A percentile compares a stretch with the other conserved stretches of the same genome.
phyloP scores from a whole-genome alignment of 169 alveolate genomes.

The Theileria luwenshuni region DNA sequence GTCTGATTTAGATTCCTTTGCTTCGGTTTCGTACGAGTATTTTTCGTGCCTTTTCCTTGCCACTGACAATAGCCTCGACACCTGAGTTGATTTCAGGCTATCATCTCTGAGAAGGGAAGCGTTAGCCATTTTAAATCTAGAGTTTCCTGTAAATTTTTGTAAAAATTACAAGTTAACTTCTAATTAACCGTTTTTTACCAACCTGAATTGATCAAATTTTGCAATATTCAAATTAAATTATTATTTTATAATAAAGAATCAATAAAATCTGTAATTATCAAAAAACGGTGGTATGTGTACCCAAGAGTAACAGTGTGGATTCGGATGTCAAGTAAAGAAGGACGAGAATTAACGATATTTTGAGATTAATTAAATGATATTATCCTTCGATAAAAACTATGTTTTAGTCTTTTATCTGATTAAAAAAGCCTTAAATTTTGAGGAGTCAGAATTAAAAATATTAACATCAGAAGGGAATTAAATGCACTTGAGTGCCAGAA shows the following conservation, averaged over 20 bases:
- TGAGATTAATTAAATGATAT: too few species aligned
- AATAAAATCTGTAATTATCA: too few species aligned
- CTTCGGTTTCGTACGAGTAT: slow-evolving; percentile 36
- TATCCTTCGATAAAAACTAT: too few species aligned
- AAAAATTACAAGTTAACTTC: too few species aligned
- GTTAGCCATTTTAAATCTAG: slow-evolving; percentile 18
- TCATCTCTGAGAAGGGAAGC: slow-evolving; percentile 23
- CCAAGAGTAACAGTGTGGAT: background rate
- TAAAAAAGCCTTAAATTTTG: too few species aligned
- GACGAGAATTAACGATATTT: too few species aligned
- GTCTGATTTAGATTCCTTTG: slow-evolving; percentile 34
- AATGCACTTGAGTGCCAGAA: slow-evolving; percentile 21
- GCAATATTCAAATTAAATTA: background rate
- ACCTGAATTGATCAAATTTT: background rate
- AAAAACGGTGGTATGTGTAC: background rate
- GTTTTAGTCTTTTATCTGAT: too few species aligned
- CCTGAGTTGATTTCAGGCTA: slow-evolving; percentile 34
- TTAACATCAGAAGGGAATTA: slow-evolving; percentile 1
- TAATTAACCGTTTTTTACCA: background rate
- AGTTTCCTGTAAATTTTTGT: background rate
- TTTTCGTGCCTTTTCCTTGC: slow-evolving; percentile 50
- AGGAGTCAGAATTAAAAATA: background rate
- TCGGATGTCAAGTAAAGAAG: background rate
- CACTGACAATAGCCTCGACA: slow-evolving; percentile 40
- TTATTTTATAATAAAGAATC: background rate